Evolutionary conservation across 1,139 yeast species (phyloP).

Genomic region (Hemisphaericaspora subhashii): DNA sequence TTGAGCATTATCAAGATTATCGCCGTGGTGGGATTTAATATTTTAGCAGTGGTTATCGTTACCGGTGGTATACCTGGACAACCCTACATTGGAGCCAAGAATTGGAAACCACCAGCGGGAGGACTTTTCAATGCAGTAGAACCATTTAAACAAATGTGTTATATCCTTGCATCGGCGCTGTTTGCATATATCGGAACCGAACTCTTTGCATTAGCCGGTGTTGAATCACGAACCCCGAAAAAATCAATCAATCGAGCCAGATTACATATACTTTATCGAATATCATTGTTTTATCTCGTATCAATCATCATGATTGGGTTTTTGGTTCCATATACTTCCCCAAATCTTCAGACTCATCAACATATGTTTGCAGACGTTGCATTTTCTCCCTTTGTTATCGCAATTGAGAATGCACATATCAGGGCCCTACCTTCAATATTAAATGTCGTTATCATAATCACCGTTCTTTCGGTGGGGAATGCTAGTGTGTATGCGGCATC

Average conservation of each 20-base stretch:
- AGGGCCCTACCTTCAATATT: slow-evolving; percentile 45
- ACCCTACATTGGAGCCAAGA: slow-evolving; percentile 37
- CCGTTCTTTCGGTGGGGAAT: slow-evolving; percentile 46
- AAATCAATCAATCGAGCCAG: slow-evolving; percentile 41
- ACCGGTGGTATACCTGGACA: slow-evolving; percentile 42
- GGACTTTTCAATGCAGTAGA: too few species aligned
- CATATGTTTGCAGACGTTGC: slow-evolving; percentile 24
- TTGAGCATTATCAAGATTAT: slow-evolving; percentile 39
- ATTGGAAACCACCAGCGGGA: slow-evolving; percentile 43
- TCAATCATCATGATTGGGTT: slow-evolving; percentile 39
- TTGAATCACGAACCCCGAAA: slow-evolving; percentile 42
- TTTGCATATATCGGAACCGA: slow-evolving; percentile 46
- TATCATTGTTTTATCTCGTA: slow-evolving; percentile 39
- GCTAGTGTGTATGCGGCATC: slow-evolving; percentile 48
- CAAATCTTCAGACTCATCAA: slow-evolving; percentile 31
- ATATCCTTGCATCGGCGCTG: slow-evolving; percentile 44
- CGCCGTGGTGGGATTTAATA: slow-evolving; percentile 42
- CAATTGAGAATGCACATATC: slow-evolving; percentile 54
- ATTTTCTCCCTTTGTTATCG: slow-evolving; percentile 32
- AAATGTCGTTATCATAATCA: slow-evolving; percentile 43
- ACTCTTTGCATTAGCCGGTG: slow-evolving; percentile 42
- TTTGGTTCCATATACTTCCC: slow-evolving; percentile 36
- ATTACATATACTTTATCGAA: slow-evolving; percentile 49
- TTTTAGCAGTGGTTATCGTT: slow-evolving; percentile 41
- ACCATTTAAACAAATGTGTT: slow-evolving; percentile 44